Evolutionary conservation across 805 yeast species (phyloP), one percentile per base, ranked within the genome.

Genomic region (Candida ponderosae): DNA sequence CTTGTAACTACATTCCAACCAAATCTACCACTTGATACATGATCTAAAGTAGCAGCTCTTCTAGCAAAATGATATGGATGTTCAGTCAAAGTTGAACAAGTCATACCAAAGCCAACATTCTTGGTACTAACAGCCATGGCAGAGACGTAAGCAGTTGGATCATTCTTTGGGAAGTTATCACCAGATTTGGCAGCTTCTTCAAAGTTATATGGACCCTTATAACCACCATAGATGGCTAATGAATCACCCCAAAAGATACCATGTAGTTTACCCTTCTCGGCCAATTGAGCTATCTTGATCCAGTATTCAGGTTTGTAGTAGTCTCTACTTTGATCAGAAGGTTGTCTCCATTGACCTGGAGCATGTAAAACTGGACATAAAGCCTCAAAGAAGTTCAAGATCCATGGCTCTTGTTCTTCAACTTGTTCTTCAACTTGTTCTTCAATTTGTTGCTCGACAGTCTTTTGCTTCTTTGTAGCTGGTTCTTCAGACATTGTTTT

Each of bases 1-100:
- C 71, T 63, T 6, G 70, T 60, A 23, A 68, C 73, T 23, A 68
- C 57, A 43, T 68, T 68, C 74, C 74, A 68, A 19, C 73, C 74
- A 38, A 68, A 51, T 44, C 74, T 58, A 14, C 74, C 74, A 19
- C 58, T 58, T 9, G 70, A 59, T 33, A 68, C 56, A 38, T 66
- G 69, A 42, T 68, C 74, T 32, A 68, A 50, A 2, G 74, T 66
- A 11, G 71, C 68, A 40, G 66, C 44, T 36, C 71, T 53, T 46
- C 72, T 53, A 14, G 70, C 66, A 34, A 68, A 58, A 44, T 60
- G 68, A 38, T 63, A 68, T 1, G 73, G 73, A 27, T 60, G 63
- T 39, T 68, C 74, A 38, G 65, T 62, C 27, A 69, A 59, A 8
- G 73, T 67, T 4, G 68, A 60, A 34, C 64, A 63, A 15, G 74